Evolutionary conservation across 257 asterid genomes (phyloP).

Genomic region (Anisodus tanguticus): DNA sequence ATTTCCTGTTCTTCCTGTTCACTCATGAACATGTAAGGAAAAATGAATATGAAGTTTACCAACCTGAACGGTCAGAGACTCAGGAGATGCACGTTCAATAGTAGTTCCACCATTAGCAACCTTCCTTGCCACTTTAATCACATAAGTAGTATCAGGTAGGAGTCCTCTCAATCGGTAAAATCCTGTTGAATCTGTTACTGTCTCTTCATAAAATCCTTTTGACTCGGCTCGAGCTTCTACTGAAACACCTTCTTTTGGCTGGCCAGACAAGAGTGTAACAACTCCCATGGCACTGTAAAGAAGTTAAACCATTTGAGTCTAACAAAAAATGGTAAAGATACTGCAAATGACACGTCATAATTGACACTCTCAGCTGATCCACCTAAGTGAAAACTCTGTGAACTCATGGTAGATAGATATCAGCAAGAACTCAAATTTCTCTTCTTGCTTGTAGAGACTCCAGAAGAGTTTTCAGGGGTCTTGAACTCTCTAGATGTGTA

Average conservation of each 20-base stretch:
- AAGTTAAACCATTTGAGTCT: constrained; percentile 31
- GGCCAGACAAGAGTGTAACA: constrained; percentile 87
- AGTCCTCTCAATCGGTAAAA: constrained; percentile 92
- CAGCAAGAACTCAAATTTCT: background rate
- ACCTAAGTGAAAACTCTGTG: background rate
- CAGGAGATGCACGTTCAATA: constrained; percentile 93
- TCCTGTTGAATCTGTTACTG: constrained; percentile 82
- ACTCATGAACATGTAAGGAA: constrained; percentile 2
- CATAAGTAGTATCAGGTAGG: constrained; percentile 76
- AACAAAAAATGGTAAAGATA: background rate
- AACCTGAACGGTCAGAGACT: constrained; percentile 65
- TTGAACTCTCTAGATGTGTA: background rate
- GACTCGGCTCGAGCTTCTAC: constrained; percentile 93
- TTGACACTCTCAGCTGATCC: background rate
- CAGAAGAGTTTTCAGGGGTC: background rate
- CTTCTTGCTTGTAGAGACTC: background rate
- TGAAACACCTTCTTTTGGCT: constrained; percentile 82
- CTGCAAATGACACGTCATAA: constrained; percentile 3
- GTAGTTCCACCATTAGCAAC: constrained; percentile 50
- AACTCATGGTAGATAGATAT: background rate
- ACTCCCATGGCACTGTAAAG: constrained; percentile 82
- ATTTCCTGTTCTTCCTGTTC: background rate
- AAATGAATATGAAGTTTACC: constrained; percentile 32
- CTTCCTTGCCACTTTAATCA: constrained; percentile 71
- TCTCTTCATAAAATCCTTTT: constrained; percentile 87